Percentiles rank a stretch among this genome's conserved stretches.
Conservation (phyloP, 177 flowering plant genomes). For the Vitis hybrid region DNA sequence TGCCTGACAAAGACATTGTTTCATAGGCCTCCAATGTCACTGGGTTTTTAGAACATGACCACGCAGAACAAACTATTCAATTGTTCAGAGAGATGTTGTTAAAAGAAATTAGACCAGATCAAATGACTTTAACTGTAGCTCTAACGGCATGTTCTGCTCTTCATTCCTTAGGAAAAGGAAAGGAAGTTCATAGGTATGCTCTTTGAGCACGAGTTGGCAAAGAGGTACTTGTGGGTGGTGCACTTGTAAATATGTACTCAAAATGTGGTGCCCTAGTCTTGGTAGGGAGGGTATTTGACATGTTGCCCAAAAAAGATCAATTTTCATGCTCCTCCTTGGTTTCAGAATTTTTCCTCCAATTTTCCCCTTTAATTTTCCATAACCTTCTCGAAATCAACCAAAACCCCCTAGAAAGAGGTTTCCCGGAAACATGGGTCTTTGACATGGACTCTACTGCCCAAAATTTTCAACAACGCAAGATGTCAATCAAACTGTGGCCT, state of each 20-base stretch:
- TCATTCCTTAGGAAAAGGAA: slow-evolving; percentile 41
- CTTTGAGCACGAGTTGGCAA: slow-evolving; percentile 41
- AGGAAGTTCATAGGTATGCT: slow-evolving; percentile 68
- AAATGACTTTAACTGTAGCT: slow-evolving; percentile 38
- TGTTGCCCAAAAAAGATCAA: slow-evolving; percentile 51
- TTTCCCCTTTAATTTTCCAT: too few relatives aligned
- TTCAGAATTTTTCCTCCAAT: slow-evolving; percentile 50
- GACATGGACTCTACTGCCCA: slow-evolving; percentile 12
- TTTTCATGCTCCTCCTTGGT: slow-evolving; percentile 61
- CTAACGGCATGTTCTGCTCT: slow-evolving; percentile 52
- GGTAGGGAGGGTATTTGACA: slow-evolving; percentile 48
- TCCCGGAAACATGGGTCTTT: slow-evolving; percentile 5
- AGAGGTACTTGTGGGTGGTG: slow-evolving; percentile 31
- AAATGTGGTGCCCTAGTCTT: slow-evolving; percentile 47
- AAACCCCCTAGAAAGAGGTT: neutral
- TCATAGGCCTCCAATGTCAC: slow-evolving; percentile 85
- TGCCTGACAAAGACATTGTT: slow-evolving; percentile 54
- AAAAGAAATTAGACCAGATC: slow-evolving; percentile 43
- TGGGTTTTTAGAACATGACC: slow-evolving; percentile 66
- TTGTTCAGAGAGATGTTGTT: slow-evolving; percentile 55
- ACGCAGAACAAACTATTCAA: slow-evolving; percentile 39
- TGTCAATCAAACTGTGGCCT: slow-evolving; percentile 43
- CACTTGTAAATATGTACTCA: slow-evolving; percentile 71
- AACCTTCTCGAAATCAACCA: neutral
- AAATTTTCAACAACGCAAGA: too few relatives aligned